These are phyloP conservation scores for Tuctoria greenei DNA, from an alignment of 176 grass and related monocot genomes.

Conservation along the genomic window DNA sequence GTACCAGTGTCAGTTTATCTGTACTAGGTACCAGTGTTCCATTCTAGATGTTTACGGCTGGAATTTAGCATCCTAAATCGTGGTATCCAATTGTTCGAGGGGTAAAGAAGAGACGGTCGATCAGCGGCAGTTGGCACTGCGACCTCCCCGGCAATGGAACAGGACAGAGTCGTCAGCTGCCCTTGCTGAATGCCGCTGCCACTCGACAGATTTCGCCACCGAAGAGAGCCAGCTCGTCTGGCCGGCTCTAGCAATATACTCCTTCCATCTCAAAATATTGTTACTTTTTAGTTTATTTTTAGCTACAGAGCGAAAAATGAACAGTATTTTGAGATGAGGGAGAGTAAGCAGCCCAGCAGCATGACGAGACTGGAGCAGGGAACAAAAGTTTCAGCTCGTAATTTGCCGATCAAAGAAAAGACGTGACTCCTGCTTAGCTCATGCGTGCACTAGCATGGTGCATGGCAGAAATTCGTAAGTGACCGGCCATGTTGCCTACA, in stretches of 20 bases:
- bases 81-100: not conserved
- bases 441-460: not conserved
- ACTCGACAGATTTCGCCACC: not conserved
- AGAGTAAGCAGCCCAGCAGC: not conserved
- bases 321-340: too few relatives aligned
- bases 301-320: too few relatives aligned
- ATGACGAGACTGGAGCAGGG: not conserved
- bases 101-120: not conserved
- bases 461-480: too few relatives aligned
- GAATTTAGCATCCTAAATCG: not conserved
- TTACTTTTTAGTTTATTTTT: too few relatives aligned
- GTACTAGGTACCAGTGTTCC: slow-evolving; percentile 8
- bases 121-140: not conserved
- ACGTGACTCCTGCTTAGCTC: not conserved
- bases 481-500: too few relatives aligned
- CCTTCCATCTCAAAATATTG: too few relatives aligned
- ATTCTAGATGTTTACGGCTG: not conserved
- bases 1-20: slow-evolving; percentile 34
- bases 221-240: not conserved
- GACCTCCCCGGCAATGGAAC: not conserved
- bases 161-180: not conserved
- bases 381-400: not conserved
- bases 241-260: too few relatives aligned
- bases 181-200: too few relatives aligned
- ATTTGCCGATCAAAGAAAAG: not conserved